phyloP scores from a whole-genome alignment of 129 eudicot genomes.

The Escallonia herrerae region DNA sequence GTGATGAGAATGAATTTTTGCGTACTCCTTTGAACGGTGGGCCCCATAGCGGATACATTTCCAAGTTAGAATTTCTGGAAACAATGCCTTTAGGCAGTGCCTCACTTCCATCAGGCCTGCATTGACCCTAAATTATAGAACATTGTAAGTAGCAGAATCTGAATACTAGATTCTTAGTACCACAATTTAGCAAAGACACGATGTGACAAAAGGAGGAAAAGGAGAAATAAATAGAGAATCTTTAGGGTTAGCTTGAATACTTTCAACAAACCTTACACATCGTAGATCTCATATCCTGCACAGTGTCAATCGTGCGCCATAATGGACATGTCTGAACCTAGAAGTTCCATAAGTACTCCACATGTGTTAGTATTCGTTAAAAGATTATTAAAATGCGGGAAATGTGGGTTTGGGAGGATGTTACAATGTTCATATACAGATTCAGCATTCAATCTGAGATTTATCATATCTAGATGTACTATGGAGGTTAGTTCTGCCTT shows the following conservation, averaged over 20 bases:
- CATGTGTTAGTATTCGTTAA: background rate
- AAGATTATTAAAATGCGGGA: background rate
- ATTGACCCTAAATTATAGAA: slow-evolving; percentile 33
- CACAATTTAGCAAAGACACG: background rate
- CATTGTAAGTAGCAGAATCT: background rate
- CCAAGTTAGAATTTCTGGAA: slow-evolving; percentile 58
- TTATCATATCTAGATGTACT: no score
- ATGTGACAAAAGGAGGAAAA: background rate
- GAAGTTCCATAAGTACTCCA: slow-evolving; percentile 4
- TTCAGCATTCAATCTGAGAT: no score
- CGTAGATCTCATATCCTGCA: slow-evolving; percentile 18
- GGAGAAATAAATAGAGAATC: background rate
- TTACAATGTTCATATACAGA: background rate
- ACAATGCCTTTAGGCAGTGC: slow-evolving; percentile 73
- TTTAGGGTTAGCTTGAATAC: background rate
- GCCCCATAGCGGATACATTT: slow-evolving; percentile 80
- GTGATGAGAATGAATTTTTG: background rate
- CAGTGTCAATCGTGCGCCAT: slow-evolving; percentile 19
- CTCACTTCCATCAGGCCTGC: slow-evolving; percentile 68
- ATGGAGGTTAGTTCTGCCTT: no score
- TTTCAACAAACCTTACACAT: slow-evolving; percentile 49
- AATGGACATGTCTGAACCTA: slow-evolving; percentile 44
- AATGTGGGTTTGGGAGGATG: background rate
- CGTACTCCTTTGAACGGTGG: slow-evolving; percentile 39
- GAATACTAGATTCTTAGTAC: no score